Base-by-base conservation (phyloP, 2,329 filamentous ascomycete genomes). In the Penicillium corylophilum region DNA sequence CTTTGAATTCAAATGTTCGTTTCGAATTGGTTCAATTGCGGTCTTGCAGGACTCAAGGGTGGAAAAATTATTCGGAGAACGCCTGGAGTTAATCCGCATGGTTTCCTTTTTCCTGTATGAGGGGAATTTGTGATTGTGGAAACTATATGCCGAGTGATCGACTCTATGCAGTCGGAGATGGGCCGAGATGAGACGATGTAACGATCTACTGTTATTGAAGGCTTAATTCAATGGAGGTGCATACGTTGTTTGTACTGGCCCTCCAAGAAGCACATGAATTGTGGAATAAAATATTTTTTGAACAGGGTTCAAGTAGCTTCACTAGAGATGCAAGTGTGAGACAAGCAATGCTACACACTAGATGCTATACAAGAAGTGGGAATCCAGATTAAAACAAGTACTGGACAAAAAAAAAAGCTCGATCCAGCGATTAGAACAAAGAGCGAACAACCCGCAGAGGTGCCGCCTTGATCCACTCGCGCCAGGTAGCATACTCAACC, bases 401-500 rank as follows among this genome's bases (percentile, higher is more conserved):
- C 26, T n/a, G 31, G 35, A 20, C 8, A 38, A 38, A 3, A 12
- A 2, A 20, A 4, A 1, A 31, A 28, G 23, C n/a, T 9, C 35
- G 16, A 20, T 5, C 35, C 16, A 22, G 18, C 6, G 8, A 16
- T 18, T 45, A 59, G 45, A 59, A 48, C 4, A 61, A 33, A 15
- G 61, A 60, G 16, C 50, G 57, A 23, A 58, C 15, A 10, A 64
- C 28, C 20, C 53, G 51, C 56, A 59, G 44, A 1, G 62, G 62
- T 7, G 57, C 45, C 4, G 60, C 53, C 44, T 61, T 60, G 28
- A 61, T 45, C 54, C 52, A 64, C 8, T 45, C 55, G 9, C 58
- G 52, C 60, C 59, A 63, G 13, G 58, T 62, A 6, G 58, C 31
- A 47, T 64, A 64, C 29, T 59, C 59, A 9, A 57, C 44, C 47